A percentile compares a stretch with the other conserved stretches of the same genome.
Evolutionary conservation across 2,329 filamentous ascomycete genomes (phyloP).

Genomic region (Cordyceps javanica): DNA sequence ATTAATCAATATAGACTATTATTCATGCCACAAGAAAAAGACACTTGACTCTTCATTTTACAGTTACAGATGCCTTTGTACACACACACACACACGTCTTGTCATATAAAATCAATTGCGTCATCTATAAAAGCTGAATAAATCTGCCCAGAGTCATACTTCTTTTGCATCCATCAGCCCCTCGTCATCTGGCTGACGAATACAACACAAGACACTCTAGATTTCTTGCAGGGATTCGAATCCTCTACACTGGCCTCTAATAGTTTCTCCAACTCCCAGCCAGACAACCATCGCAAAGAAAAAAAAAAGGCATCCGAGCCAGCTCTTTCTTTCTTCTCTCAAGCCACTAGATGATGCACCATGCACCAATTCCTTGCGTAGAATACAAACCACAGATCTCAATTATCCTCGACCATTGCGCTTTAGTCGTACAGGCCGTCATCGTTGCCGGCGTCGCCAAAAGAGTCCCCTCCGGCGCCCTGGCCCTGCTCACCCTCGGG

Average conservation of each 20-base stretch:
- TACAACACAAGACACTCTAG: neutral
- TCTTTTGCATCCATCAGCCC: neutral
- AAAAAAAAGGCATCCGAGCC: slow-evolving; percentile 16
- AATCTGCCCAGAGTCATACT: slow-evolving; percentile 13
- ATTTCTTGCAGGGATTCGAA: slow-evolving; percentile 5
- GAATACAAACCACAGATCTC: slow-evolving; percentile 15
- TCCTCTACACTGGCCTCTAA: slow-evolving; percentile 19
- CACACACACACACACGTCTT: neutral
- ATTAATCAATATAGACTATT: neutral
- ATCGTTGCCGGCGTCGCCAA: slow-evolving; percentile 85
- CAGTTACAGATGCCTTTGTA: neutral
- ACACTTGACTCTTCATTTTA: no score
- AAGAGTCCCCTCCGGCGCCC: slow-evolving; percentile 55
- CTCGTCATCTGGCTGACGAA: neutral
- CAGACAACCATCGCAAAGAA: slow-evolving; percentile 20
- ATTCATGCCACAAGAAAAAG: no score
- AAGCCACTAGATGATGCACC: neutral
- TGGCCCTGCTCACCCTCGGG: slow-evolving; percentile 64
- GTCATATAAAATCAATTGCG: slow-evolving; percentile 24
- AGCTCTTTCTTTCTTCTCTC: slow-evolving; percentile 13
- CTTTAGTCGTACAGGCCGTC: slow-evolving; percentile 93
- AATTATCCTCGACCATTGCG: neutral
- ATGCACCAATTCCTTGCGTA: neutral
- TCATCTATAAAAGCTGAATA: slow-evolving; percentile 25
- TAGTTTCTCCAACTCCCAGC: slow-evolving; percentile 26